Base-by-base conservation (phyloP, 495 filamentous ascomycete species). In the Hapsidospora chrysogenum region DNA sequence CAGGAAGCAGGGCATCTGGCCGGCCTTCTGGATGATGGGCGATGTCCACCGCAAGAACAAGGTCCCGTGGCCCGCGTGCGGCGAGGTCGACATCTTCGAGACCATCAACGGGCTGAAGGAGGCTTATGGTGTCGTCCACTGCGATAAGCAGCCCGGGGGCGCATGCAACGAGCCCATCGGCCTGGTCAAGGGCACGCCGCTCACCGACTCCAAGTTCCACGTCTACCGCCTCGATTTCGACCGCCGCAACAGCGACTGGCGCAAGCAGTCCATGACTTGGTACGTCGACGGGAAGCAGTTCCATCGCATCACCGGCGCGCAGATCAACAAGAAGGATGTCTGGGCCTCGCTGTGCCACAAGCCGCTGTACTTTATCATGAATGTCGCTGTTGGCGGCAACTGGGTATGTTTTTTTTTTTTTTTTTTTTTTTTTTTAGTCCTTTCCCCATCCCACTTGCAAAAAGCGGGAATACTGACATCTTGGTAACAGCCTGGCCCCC, bases 51-150 rank as follows among this genome's bases (percentile, higher is more conserved):
- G 60, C 4, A 34, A 50, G 17, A 56, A 57, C 1, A 41, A 44
- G 33, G 23, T 23, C 3, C 29, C 36, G n/a, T 68, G 64, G 64
- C 64, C 64, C 0, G 33, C 16, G 17, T 58, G 57, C 50, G 64
- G 63, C 42, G 64, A 68, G 51, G 53, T 66, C 35, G 64, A 68
- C 48, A 61, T 66, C 36, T 57, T 67, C 47, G 63, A 68, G 50
- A 62, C 56, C 36, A 44, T 66, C 39, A 59, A 64, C 51, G 64
- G 64, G 17, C 28, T 37, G 6, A 35, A 49, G 10, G 53, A 46
- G 34, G 58, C 49, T 13, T 59, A 56, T 39, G 62, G 60, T 14
- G 68, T 64, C 10, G 40, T 59, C 0, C 66, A 70, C 48, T 70
- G 64, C 47, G 63, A 64, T 1, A 27, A 27, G 9, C 18, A 33